Evolutionary conservation across 192 early-diverging fungal species (phyloP).

Genomic region (Coemansia sp.): DNA sequence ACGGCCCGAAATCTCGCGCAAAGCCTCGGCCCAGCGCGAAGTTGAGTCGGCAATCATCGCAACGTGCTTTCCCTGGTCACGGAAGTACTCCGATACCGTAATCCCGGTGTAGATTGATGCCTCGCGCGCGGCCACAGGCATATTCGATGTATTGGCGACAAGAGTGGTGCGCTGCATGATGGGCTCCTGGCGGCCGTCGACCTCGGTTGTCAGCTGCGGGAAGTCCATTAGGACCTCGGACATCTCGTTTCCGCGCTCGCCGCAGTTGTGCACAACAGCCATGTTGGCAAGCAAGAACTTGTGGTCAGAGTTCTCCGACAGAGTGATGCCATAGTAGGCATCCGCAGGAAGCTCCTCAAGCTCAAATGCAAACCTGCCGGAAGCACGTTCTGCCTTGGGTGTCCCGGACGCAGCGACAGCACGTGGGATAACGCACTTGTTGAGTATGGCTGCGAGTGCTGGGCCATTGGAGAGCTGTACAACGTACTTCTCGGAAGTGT

Average conservation of each 20-base stretch:
- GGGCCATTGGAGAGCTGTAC: conserved; percentile 6
- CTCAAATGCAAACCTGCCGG: conserved; percentile 18
- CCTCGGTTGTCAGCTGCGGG: conserved; percentile 89
- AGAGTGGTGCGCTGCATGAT: conserved; percentile 99
- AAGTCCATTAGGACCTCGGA: conserved; percentile 99
- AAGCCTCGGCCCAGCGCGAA: conserved; percentile 99
- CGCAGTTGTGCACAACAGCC: conserved; percentile 61
- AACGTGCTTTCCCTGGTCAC: conserved; percentile 98
- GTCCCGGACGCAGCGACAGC: background rate
- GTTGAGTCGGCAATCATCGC: conserved; percentile 99
- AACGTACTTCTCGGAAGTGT: conserved; percentile 4
- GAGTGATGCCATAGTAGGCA: conserved; percentile 41
- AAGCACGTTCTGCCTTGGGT: background rate
- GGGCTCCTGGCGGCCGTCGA: conserved; percentile 94
- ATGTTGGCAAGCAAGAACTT: conserved; percentile 58
- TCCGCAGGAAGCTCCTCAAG: conserved; percentile 13
- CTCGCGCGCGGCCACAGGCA: conserved; percentile 99
- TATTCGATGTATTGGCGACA: conserved; percentile 99
- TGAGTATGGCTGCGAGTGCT: conserved; percentile 17
- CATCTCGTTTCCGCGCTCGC: conserved; percentile 99
- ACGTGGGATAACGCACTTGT: conserved; percentile 16
- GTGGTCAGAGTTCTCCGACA: conserved; percentile 39
- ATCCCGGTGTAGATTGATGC: conserved; percentile 99
- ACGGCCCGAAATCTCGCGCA: conserved; percentile 99
- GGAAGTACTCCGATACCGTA: conserved; percentile 99